phyloP scores from a whole-genome alignment of 148 eudicot species.

The Vaccinium vitisidaea region DNA sequence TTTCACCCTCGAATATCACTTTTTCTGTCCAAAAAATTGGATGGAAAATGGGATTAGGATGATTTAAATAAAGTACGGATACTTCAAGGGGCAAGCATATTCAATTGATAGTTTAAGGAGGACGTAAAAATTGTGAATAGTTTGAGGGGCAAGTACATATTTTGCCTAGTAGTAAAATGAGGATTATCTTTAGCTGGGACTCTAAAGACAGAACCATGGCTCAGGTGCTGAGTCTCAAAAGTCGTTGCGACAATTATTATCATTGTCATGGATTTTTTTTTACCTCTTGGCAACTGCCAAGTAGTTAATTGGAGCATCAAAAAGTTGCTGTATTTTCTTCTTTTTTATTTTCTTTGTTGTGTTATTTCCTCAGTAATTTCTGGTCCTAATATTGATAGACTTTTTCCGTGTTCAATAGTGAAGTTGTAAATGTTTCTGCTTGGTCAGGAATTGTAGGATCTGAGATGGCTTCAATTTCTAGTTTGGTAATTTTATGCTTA shows the following conservation, averaged over 20 bases:
- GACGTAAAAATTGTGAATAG: too few species aligned
- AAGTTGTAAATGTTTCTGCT: background rate
- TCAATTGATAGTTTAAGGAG: too few species aligned
- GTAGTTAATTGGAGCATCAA: background rate
- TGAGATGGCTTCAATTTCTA: background rate
- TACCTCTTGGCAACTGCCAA: background rate
- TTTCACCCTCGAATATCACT: background rate
- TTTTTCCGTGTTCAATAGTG: background rate
- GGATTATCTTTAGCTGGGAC: background rate
- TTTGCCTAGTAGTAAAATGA: background rate
- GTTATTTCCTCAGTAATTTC: background rate
- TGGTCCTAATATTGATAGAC: background rate
- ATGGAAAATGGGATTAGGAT: too few species aligned
- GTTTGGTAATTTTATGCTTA: constrained; percentile 3
- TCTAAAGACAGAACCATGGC: background rate
- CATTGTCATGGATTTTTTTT: background rate
- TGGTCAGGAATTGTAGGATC: background rate
- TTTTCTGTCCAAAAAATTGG: too few species aligned
- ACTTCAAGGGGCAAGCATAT: too few species aligned
- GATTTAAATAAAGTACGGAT: too few species aligned
- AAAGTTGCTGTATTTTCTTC: background rate
- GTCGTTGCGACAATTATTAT: background rate
- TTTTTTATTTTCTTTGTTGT: background rate
- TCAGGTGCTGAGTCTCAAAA: background rate
- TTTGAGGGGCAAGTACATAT: too few species aligned